Evolutionary conservation across 2,329 filamentous ascomycete genomes (phyloP).

Genomic region (Verticillium nonalfalfae): DNA sequence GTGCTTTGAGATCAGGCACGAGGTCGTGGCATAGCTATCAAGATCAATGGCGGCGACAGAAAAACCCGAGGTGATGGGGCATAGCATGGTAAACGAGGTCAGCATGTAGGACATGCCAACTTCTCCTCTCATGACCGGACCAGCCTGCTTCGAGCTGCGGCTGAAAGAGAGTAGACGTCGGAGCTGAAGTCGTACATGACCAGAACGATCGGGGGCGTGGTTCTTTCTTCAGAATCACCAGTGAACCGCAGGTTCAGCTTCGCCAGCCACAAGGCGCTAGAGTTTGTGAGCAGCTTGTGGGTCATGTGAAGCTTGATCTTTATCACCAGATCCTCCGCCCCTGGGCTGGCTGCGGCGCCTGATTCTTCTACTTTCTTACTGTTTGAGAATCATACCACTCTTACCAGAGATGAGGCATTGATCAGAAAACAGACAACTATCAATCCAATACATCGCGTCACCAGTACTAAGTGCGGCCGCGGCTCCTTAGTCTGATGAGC

Average conservation of each 20-base stretch:
- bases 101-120: no score
- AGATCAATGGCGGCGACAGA: no score
- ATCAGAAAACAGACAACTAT: neutral
- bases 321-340: neutral
- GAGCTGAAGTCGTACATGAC: neutral
- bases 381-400: neutral
- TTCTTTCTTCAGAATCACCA: neutral
- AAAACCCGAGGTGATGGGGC: no score
- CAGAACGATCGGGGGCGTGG: neutral
- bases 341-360: no score
- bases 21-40: no score
- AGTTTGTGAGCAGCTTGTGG: neutral
- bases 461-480: neutral
- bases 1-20: no score
- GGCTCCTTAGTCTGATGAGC: neutral
- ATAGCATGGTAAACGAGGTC: no score
- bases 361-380: no score
- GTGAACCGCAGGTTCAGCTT: neutral
- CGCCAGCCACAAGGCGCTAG: neutral
- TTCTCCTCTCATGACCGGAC: no score
- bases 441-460: neutral
- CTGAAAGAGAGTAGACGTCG: neutral
- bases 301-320: neutral
- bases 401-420: neutral
- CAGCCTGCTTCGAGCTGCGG: no score